Base-by-base conservation (phyloP, 2,329 filamentous ascomycete species). In the Beauveria varroae region DNA sequence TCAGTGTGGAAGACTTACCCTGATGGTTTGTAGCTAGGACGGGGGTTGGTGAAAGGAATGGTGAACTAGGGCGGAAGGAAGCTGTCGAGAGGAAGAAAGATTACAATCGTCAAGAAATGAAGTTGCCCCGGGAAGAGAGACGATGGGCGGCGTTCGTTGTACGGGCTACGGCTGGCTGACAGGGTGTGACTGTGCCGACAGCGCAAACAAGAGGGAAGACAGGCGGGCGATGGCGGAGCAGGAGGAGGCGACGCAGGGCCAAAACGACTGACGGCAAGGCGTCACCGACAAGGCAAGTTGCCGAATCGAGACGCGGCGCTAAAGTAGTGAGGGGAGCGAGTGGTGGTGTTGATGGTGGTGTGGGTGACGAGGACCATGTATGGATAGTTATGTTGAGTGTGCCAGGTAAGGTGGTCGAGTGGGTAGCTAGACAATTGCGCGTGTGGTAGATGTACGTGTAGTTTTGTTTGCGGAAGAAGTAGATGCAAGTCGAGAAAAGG, bases 251-350 rank as follows among this genome's bases (percentile, higher is more conserved):
- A 49, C 26, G 16, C 34, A 53, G 30, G 34, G 51, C 54, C 54
- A 58, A 50, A 51, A 24, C 46, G 56, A 34, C 22, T n/a, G 46
- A 58, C 14, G 28, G 41, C 46, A 51, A 58, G 56, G 56, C 56
- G 56, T 58, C 56, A 58, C 56, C 56, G 56, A 57, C 56, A 50
- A 46, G 43, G 56, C 56, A 58, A 50, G 46, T 58, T 58, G 56
- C 56, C 56, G 46, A 58, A 58, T 58, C 56, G 56, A 58, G 56
- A 58, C 56, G 56, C 30, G 56, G 56, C 56, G 56, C 56, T 58
- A 58, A 58, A 58, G n/a, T 58, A 58, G 56, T 58, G 56, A 58
- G 46, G 56, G 56, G 56, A 30, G 24, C 12, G 26, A 37, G 24
- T 16, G 53, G 40, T 43, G 52, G 28, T 30, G 52, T 37, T 37